These are phyloP conservation scores for Cicer arietinum DNA, from an alignment of 306 rosid genomes.

Conservation along the genomic window DNA sequence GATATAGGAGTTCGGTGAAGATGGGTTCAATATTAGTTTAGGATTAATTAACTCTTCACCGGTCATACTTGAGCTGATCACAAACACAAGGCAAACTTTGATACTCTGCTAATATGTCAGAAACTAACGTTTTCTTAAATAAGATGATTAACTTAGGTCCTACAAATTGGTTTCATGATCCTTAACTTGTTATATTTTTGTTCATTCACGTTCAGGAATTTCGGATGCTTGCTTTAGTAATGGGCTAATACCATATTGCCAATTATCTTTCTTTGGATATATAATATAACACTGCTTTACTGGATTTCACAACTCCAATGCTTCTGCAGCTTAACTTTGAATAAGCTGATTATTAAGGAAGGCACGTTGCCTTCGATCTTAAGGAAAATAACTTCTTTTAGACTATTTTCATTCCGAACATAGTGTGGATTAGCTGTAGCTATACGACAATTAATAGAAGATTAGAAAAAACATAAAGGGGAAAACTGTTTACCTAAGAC, in stretches of 20 bases:
- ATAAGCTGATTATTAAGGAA: constrained; percentile 1
- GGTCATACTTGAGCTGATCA: constrained; percentile 1
- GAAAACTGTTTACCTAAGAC: constrained; percentile 22
- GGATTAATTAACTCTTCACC: constrained; percentile 27
- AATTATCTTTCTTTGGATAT: constrained; percentile 2
- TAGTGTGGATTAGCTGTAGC: not conserved
- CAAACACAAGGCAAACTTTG: constrained; percentile 46
- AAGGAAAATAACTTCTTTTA: not conserved
- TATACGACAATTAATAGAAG: constrained; percentile 7
- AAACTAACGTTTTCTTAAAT: constrained; percentile 48
- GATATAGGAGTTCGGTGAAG: not conserved
- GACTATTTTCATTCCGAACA: not conserved
- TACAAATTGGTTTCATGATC: constrained; percentile 39
- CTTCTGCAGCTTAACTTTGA: not conserved
- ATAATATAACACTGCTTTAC: not conserved
- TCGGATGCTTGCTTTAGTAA: constrained; percentile 46
- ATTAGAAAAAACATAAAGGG: constrained; percentile 28
- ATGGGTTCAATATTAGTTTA: constrained; percentile 31
- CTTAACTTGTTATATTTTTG: constrained; percentile 49
- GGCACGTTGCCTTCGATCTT: not conserved
- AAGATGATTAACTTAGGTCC: constrained; percentile 32
- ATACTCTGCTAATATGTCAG: constrained; percentile 45
- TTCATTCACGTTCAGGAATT: constrained; percentile 38
- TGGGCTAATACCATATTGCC: constrained; percentile 35
- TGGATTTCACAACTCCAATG: constrained; percentile 14